These are phyloP conservation scores for Trypethelium eluteriae DNA, from an alignment of 495 filamentous ascomycete species.

Conservation along the genomic window DNA sequence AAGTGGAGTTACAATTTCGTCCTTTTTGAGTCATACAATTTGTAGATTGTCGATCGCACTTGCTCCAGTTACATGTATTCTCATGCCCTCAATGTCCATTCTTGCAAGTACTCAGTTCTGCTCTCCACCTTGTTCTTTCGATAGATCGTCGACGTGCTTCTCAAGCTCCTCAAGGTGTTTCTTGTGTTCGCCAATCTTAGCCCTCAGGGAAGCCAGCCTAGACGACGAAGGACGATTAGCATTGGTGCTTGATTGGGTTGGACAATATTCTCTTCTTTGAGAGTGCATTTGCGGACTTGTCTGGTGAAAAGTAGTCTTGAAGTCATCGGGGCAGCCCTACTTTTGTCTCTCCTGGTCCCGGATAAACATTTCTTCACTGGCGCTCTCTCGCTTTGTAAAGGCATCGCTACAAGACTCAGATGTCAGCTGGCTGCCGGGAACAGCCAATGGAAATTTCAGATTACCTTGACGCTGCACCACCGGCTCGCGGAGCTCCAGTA, in stretches of 20 bases:
- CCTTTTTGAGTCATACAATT: not conserved
- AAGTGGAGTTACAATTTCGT: conserved; percentile 20
- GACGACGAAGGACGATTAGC: not conserved
- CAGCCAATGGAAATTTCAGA: conserved; percentile 9
- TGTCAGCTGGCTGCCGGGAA: not conserved
- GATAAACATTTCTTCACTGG: conserved; percentile 76
- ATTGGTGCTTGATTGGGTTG: not conserved
- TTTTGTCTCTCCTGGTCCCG: conserved; percentile 76
- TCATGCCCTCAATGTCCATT: not conserved
- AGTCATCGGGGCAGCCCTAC: conserved; percentile 16
- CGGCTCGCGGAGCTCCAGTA: conserved; percentile 41
- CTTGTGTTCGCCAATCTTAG: conserved; percentile 70
- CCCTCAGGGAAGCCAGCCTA: conserved; percentile 34
- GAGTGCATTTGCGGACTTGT: not conserved
- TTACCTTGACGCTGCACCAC: conserved; percentile 38
- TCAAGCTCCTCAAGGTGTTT: conserved; percentile 60
- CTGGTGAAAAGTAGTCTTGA: not conserved
- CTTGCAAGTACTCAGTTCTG: conserved; percentile 47
- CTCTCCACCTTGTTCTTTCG: conserved; percentile 61
- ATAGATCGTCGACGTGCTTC: conserved; percentile 50
- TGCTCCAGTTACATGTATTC: not conserved
- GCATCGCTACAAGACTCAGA: conserved; percentile 49
- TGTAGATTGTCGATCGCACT: not conserved
- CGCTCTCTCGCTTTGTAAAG: conserved; percentile 85
- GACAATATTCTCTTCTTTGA: not conserved